A percentile compares a stretch with the other conserved stretches of the same genome.
phyloP scores from a whole-genome alignment of 768 basidiomycete genomes.

The Kwoniella europaea region DNA sequence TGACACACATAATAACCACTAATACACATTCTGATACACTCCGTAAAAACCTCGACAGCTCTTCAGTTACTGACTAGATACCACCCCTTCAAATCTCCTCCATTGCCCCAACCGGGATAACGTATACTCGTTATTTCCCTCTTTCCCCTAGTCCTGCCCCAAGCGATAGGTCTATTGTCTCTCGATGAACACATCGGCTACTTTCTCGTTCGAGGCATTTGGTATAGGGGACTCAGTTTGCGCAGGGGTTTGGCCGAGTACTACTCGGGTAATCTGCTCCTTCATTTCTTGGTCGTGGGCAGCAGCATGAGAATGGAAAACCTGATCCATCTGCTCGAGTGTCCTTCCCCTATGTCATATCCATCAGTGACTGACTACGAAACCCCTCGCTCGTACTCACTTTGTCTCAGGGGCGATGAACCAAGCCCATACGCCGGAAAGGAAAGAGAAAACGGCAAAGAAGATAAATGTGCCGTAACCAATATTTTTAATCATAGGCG shows the following conservation, averaged over 20 bases:
- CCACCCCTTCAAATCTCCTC: no score
- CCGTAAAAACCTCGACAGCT: no score
- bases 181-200: neutral
- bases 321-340: constrained; percentile 32
- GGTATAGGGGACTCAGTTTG: neutral
- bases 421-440: constrained; percentile 22
- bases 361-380: neutral
- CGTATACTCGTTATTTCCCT: no score
- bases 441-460: constrained; percentile 31
- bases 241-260: neutral
- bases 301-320: constrained; percentile 18
- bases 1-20: neutral
- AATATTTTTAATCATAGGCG: constrained; percentile 27
- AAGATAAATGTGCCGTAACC: constrained; percentile 36
- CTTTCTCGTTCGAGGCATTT: neutral
- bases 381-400: neutral
- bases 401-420: constrained; percentile 37
- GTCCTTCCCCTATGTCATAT: constrained; percentile 16
- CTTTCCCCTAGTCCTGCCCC: neutral
- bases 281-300: neutral
- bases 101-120: neutral
- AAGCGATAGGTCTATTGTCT: neutral
- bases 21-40: neutral
- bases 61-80: no score
- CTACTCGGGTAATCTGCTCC: neutral